These are phyloP conservation scores for Tuber aestivum DNA, from an alignment of 495 filamentous ascomycete genomes.

Conservation along the genomic window DNA sequence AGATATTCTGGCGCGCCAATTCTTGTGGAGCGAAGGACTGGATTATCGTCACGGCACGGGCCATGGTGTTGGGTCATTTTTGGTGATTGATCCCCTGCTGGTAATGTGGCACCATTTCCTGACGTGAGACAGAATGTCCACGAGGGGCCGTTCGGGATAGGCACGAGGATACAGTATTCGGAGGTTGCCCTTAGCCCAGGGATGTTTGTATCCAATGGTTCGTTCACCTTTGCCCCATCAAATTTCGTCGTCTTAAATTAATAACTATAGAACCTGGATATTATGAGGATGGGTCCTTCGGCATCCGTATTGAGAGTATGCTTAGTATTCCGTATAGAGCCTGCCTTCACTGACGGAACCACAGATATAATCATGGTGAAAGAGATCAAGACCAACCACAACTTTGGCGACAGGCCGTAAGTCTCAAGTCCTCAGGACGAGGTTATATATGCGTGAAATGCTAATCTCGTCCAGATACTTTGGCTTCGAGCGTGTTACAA, in stretches of 20 bases:
- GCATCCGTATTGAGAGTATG: conserved; percentile 94
- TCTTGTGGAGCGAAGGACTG: conserved; percentile 84
- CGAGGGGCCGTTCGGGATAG: conserved; percentile 95
- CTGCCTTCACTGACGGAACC: conserved; percentile 25
- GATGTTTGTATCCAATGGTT: conserved; percentile 82
- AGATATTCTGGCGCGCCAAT: conserved; percentile 82
- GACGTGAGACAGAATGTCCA: conserved; percentile 70
- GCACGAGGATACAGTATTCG: conserved; percentile 80
- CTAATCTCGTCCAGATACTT: conserved; percentile 51
- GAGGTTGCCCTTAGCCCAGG: conserved; percentile 86
- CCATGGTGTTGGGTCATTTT: conserved; percentile 87
- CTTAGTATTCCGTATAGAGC: conserved; percentile 2
- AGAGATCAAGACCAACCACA: conserved; percentile 76
- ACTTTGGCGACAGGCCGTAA: conserved; percentile 79
- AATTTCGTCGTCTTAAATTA: conserved; percentile 5
- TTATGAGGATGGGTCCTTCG: conserved; percentile 95
- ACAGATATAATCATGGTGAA: conserved; percentile 74
- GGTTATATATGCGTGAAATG: neutral
- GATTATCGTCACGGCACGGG: conserved; percentile 97
- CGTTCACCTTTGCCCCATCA: conserved; percentile 9
- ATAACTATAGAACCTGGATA: conserved; percentile 74
- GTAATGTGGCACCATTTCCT: neutral
- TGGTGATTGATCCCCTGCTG: conserved; percentile 46
- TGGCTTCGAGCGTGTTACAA: conserved; percentile 94
- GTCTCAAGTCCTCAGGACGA: neutral